Base-by-base conservation (phyloP, 768 basidiomycete species). In the Gymnopilus junonius region DNA sequence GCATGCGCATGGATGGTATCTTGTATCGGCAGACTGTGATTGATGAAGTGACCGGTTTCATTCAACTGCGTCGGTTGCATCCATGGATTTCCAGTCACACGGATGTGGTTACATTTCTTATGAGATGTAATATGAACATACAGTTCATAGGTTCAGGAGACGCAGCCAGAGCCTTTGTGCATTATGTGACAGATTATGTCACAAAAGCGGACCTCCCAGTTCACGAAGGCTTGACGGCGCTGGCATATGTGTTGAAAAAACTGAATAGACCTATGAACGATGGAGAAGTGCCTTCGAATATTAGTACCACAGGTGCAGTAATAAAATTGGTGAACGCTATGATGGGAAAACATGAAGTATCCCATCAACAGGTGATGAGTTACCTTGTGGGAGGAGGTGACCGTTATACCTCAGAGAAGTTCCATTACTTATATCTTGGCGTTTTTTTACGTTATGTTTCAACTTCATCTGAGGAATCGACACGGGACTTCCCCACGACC, bases 1-100 rank as follows among this genome's bases (percentile, higher is more conserved):
- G 64, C 4, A 35, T 65, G 48, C 59, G 64, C 2, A 65, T 65
- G 32, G 29, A 56, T 23, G 40, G 40, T 8, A 10, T 17, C 8
- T 11, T 43, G 6, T 21, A 43, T 21, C 17, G 7, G 5, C 7
- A 15, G 17, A 43, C 17, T 10, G 6, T 17, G 17, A 15, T 43
- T 6, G 40, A 43, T 15, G 40, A 43, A 43, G 40, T 11, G 6
- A 17, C 40, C 8, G 17, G 20, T 11, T 43, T 15, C 17, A 43
- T 43, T 43, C 15, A 17, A 17, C 20, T 15, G 40, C 15, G 40
- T 6, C 40, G 40, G 8, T 21, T 17, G 15, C 40, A 43, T 43
- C 40, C 40, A 43, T 21, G 40, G 15, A 15, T 43, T 11, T 15
- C 40, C 20, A 15, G 17, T 17, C 17, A 43, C 40, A 43, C 40